Evolutionary conservation across 352 stramenopile genomes (phyloP), one percentile per base, ranked within the genome.

Genomic region (Globisporangium viniferum): DNA sequence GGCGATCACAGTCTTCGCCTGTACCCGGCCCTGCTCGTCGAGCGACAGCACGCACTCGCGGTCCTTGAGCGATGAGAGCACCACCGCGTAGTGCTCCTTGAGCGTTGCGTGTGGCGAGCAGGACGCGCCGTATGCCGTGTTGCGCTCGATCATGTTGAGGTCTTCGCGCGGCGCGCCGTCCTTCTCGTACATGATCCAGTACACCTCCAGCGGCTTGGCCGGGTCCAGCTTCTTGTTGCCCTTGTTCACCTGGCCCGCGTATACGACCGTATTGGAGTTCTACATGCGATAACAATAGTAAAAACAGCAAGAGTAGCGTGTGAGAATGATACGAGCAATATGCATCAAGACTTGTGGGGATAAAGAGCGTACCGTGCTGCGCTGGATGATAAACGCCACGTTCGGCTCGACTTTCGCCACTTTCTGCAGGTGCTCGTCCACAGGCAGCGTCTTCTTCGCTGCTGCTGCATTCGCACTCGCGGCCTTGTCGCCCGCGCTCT

Each of bases 121-220:
- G 7, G 77, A 82, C 8, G 82, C 82, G 65, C 87, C 87, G 64
- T 95, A 95, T 24, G 87, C 87, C 15, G 78, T 92, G 68, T 91
- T 95, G 59, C 87, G 82, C 72, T 95, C 87, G 61, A 95, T 89
- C 82, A 93, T 90, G 67, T 89, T 95, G 49, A 95, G 79, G 31
- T 93, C 87, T 64, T 95, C 87, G 18, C 77, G 77, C 48, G 86
- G 86, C 29, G 76, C 71, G 46, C 83, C 84, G 22, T 73, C 71
- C 72, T 93, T 92, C 67, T 92, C 86, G 70, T 90, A 95, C 87
- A 95, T 95, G 74, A 93, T 88, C 87, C 87, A 95, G 67, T 80
- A 95, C 24, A 93, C 84, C 39, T 86, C 78, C 54, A 95, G 77
- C n/a, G 85, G 88, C 29, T 81, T 89, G 48, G 66, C 68, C 15